Evolutionary conservation across 495 filamentous ascomycete genomes (phyloP).

Genomic region (Lepraria neglecta): DNA sequence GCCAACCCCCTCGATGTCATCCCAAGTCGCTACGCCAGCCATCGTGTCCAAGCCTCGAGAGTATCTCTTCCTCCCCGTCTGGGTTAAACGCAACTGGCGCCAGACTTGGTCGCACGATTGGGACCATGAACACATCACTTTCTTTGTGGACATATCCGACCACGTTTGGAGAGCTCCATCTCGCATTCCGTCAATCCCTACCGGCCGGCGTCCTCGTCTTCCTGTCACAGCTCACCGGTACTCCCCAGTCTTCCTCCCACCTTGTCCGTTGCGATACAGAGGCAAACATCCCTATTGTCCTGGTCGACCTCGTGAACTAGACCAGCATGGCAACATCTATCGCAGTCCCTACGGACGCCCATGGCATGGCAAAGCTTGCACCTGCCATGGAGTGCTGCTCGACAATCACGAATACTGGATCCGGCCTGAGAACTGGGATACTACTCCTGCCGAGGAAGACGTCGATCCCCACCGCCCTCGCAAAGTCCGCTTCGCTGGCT

Average conservation of each 20-base stretch:
- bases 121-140: not conserved
- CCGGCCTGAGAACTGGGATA: not conserved
- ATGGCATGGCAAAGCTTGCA: not conserved
- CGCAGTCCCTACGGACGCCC: not conserved
- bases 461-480: not conserved
- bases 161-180: not conserved
- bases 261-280: too few relatives aligned
- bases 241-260: not conserved
- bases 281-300: not conserved
- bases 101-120: too few relatives aligned
- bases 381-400: too few relatives aligned
- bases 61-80: not conserved
- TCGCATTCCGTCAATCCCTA: not conserved
- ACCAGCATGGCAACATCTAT: not conserved
- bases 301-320: not conserved
- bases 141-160: not conserved
- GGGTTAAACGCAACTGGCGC: not conserved
- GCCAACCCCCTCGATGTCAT: slow-evolving; percentile 1
- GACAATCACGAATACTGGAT: not conserved
- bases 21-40: not conserved
- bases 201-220: not conserved
- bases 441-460: slow-evolving; percentile 10
- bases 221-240: too few relatives aligned
- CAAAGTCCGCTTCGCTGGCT: not conserved
- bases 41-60: not conserved